Conservation (phyloP, 805 yeast genomes). For the Yarrowia hollandica region DNA sequence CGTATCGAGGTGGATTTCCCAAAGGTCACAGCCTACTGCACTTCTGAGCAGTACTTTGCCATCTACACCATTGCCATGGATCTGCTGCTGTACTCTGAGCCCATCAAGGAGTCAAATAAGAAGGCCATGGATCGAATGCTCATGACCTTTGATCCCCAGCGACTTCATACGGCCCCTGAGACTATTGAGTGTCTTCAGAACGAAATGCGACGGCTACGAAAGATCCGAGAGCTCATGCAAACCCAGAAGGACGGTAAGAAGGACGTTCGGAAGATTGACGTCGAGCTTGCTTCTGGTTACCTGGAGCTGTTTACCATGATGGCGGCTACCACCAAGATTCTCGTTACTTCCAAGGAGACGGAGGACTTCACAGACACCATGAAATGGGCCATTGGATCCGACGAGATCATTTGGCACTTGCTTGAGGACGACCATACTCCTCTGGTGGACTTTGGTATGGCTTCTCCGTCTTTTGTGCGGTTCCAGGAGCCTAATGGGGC, state of each 20-base stretch:
- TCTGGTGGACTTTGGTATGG: constrained; percentile 68
- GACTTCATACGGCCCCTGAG: constrained; percentile 51
- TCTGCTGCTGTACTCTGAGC: constrained; percentile 71
- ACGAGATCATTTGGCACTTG: constrained; percentile 70
- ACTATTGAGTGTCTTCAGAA: constrained; percentile 53
- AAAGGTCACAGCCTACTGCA: constrained; percentile 62
- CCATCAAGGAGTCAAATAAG: constrained; percentile 56
- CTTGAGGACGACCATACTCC: constrained; percentile 60
- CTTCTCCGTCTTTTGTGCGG: constrained; percentile 60
- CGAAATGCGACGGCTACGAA: constrained; percentile 41
- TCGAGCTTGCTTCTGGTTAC: constrained; percentile 37
- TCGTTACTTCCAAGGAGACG: constrained; percentile 36
- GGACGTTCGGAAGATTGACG: constrained; percentile 39
- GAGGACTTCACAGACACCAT: constrained; percentile 40
- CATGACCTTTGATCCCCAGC: constrained; percentile 69
- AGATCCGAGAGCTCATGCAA: constrained; percentile 19
- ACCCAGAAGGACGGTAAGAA: constrained; percentile 40
- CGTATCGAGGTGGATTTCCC: constrained; percentile 67
- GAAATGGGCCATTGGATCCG: constrained; percentile 60
- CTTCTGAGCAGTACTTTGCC: constrained; percentile 70
- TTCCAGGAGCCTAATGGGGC: constrained; percentile 66
- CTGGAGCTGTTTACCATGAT: constrained; percentile 41
- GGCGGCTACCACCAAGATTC: constrained; percentile 42
- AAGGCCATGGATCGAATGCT: constrained; percentile 65
- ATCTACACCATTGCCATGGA: constrained; percentile 63